Base-by-base conservation (phyloP, 345 rosid species). In the Bruguiera parviflora region DNA sequence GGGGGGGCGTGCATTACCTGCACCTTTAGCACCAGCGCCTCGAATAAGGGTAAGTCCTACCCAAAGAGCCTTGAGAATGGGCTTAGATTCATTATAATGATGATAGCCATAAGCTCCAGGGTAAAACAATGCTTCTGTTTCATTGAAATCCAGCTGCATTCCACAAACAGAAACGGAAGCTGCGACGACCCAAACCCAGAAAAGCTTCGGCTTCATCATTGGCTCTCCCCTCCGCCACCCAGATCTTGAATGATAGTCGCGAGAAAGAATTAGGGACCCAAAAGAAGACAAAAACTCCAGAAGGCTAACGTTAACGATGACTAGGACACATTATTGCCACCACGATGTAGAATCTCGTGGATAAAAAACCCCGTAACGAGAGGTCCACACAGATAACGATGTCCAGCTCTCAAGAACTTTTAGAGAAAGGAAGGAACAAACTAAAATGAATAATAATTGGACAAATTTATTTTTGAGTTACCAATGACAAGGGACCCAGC, bases 21-120 rank as follows among this genome's bases (percentile, higher is more conserved):
- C 98, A 80, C 97, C 89, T 73, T 84, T 87, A 28, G 91, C 87
- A 32, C 76, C 87, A 75, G 97, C 92, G 65, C 79, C 77, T 59
- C 68, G 82, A 80, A 93, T 89, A 66, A 93, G 92, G 22, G 96
- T 88, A 68, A 93, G 91, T 32, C 96, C 98, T 28, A 93, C 98
- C 88, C 88, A 75, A 65, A 88, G 64, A 65, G 90, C 83, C 69
- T 78, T 77, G 8, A 67, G 55, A 69, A 66, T 65, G 9, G 61
- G 71, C 56, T 78, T 80, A 6, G 80, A 71, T 61, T 67, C 75
- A 71, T 55, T 59, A 3, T 37, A 51, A 61, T 43, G 28, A 53
- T 22, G 32, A 58, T 52, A 19, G 47, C 67, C 79, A 66, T 56
- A 71, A 73, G 79, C 77, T 64, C 82, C 90, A 63, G 86, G 72